A percentile compares a stretch with the other conserved stretches of the same genome.
Evolutionary conservation across 1,139 yeast species (phyloP).

Genomic region (Yamadazyma mexicana): DNA sequence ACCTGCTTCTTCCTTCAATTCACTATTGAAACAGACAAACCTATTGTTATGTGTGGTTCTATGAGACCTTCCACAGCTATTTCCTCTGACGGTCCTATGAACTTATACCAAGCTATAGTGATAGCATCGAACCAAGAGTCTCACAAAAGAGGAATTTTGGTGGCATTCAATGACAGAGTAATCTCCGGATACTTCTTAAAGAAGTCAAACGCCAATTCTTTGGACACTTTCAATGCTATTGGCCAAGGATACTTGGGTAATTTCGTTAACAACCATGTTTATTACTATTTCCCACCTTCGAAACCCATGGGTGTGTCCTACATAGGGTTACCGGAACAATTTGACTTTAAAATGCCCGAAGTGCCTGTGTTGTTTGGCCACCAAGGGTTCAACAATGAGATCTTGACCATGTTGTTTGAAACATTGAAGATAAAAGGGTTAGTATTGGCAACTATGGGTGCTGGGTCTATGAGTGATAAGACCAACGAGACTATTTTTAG

Average conservation of each 20-base stretch:
- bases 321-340: slow-evolving; percentile 15
- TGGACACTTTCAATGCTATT: slow-evolving; percentile 66
- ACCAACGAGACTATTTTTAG: slow-evolving; percentile 45
- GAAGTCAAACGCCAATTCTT: slow-evolving; percentile 66
- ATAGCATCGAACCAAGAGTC: slow-evolving; percentile 56
- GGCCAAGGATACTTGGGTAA: slow-evolving; percentile 73
- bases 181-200: slow-evolving; percentile 71
- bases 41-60: slow-evolving; percentile 68
- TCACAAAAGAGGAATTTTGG: slow-evolving; percentile 59
- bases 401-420: slow-evolving; percentile 45
- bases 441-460: slow-evolving; percentile 70
- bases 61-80: slow-evolving; percentile 74
- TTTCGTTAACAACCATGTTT: slow-evolving; percentile 65
- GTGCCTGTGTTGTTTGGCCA: slow-evolving; percentile 47
- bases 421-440: slow-evolving; percentile 51
- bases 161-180: slow-evolving; percentile 65
- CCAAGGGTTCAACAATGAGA: slow-evolving; percentile 54
- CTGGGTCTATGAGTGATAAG: slow-evolving; percentile 59
- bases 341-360: slow-evolving; percentile 29
- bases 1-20: slow-evolving; percentile 67
- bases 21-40: slow-evolving; percentile 56
- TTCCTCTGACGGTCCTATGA: slow-evolving; percentile 74
- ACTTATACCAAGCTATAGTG: slow-evolving; percentile 66
- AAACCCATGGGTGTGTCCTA: slow-evolving; percentile 56
- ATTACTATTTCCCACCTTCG: slow-evolving; percentile 62